A percentile compares a stretch with the other conserved stretches of the same genome.
Conservation (phyloP, 805 yeast genomes). For the Cyberlindnera sargentensis region DNA sequence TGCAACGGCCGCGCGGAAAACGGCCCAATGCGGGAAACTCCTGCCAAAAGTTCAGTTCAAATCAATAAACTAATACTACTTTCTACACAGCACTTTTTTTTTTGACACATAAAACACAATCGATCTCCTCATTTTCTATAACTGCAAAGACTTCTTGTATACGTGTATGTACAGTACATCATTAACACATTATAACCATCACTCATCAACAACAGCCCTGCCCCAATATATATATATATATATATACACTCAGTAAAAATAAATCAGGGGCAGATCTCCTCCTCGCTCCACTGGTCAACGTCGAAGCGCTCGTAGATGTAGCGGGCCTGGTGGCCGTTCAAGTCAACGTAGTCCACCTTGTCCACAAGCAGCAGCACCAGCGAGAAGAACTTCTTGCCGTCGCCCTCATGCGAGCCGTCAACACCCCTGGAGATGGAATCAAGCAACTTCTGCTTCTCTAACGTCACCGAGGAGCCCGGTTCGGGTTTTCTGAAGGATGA, state of each 20-base stretch:
- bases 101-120: too few relatives aligned
- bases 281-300: conserved; percentile 64
- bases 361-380: conserved; percentile 65
- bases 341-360: conserved; percentile 59
- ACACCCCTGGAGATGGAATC: conserved; percentile 78
- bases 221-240: conserved; percentile 29
- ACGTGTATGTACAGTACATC: background rate
- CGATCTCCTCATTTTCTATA: too few relatives aligned
- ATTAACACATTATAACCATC: background rate
- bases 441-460: conserved; percentile 46
- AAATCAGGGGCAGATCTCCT: conserved; percentile 65
- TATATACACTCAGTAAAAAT: too few relatives aligned
- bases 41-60: background rate
- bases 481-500: conserved; percentile 65
- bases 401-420: conserved; percentile 65
- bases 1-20: background rate
- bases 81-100: too few relatives aligned
- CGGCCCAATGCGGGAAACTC: background rate
- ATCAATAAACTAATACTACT: too few relatives aligned
- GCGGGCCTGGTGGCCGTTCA: conserved; percentile 47
- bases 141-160: too few relatives aligned
- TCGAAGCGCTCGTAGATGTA: conserved; percentile 45
- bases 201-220: conserved; percentile 64
- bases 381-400: conserved; percentile 54
- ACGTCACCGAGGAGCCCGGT: conserved; percentile 56